Percentiles rank a stretch among this genome's conserved stretches.
Evolutionary conservation across 495 filamentous ascomycete genomes (phyloP).

Genomic region (Extremus antarcticus): DNA sequence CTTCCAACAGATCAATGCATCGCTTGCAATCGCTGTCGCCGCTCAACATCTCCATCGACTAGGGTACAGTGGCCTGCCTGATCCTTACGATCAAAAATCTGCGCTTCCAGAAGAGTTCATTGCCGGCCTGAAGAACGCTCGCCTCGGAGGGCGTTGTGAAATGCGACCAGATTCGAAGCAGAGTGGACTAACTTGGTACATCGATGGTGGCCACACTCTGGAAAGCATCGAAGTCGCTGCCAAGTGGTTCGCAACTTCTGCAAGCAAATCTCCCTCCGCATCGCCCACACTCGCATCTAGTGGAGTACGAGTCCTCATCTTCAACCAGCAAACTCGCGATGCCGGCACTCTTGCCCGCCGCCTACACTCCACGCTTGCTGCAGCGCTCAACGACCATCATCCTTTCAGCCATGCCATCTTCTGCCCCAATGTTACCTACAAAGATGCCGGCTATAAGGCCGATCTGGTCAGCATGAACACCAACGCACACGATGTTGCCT

Average conservation of each 20-base stretch:
- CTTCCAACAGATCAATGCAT: conserved; percentile 83
- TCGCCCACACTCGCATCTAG: neutral
- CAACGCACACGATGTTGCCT: conserved; percentile 53
- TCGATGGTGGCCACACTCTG: conserved; percentile 85
- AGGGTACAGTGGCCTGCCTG: neutral
- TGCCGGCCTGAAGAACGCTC: conserved; percentile 61
- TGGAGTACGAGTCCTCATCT: conserved; percentile 59
- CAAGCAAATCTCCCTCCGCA: neutral
- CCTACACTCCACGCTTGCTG: conserved; percentile 55
- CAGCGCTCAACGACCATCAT: conserved; percentile 39
- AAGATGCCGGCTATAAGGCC: conserved; percentile 52
- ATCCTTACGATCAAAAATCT: conserved; percentile 25
- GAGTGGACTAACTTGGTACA: conserved; percentile 64
- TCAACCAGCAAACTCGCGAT: conserved; percentile 88
- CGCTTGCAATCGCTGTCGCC: conserved; percentile 66
- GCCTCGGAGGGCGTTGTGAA: conserved; percentile 77
- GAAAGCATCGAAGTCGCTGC: conserved; percentile 74
- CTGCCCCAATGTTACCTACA: conserved; percentile 78
- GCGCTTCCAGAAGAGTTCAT: conserved; percentile 56
- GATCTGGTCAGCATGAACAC: conserved; percentile 72
- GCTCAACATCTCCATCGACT: conserved; percentile 42
- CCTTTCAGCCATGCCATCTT: conserved; percentile 77
- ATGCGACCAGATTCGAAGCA: conserved; percentile 44
- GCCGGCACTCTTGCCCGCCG: conserved; percentile 54
- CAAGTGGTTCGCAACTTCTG: conserved; percentile 57